A percentile compares a stretch with the other conserved stretches of the same genome.
These are phyloP conservation scores for Xylariaceae sp. DNA, from an alignment of 2,329 filamentous ascomycete genomes.

Conservation along the genomic window DNA sequence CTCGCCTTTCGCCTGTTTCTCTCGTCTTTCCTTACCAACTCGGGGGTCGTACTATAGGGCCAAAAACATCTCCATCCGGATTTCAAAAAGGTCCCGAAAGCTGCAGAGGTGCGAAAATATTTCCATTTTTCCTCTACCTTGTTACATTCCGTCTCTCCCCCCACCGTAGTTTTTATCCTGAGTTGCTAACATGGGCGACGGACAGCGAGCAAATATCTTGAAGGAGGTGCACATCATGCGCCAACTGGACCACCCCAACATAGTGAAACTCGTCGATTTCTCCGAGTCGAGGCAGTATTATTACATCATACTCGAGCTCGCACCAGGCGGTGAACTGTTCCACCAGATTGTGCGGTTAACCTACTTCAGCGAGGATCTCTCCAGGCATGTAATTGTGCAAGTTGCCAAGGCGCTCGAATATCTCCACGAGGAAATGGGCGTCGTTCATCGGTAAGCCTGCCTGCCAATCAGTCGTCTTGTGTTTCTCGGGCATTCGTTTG, in stretches of 20 bases:
- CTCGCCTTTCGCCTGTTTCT: slow-evolving; percentile 24
- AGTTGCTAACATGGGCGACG: slow-evolving; percentile 24
- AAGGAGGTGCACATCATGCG: slow-evolving; percentile 99
- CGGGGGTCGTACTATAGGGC: slow-evolving; percentile 58
- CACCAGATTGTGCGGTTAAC: slow-evolving; percentile 97
- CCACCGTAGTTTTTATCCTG: not conserved
- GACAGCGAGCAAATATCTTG: slow-evolving; percentile 88
- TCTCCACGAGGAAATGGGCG: slow-evolving; percentile 87
- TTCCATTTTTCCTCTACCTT: not conserved
- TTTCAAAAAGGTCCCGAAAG: slow-evolving; percentile 90
- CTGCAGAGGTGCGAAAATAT: slow-evolving; percentile 81
- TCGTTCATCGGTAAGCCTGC: slow-evolving; percentile 81
- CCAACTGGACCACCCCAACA: slow-evolving; percentile 91
- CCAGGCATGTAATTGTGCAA: slow-evolving; percentile 88
- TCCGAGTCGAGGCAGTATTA: slow-evolving; percentile 93
- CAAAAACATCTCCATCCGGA: slow-evolving; percentile 91
- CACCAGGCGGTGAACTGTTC: slow-evolving; percentile 92
- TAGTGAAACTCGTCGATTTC: slow-evolving; percentile 89
- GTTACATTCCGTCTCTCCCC: slow-evolving; percentile 5
- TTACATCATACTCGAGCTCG: slow-evolving; percentile 93
- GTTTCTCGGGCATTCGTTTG: not conserved
- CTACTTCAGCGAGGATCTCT: slow-evolving; percentile 95
- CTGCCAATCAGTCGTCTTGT: not conserved
- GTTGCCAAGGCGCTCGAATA: slow-evolving; percentile 94
- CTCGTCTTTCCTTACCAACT: slow-evolving; percentile 48